Evolutionary conservation across 805 yeast species (phyloP).

Genomic region (Wickerhamiella cacticola): DNA sequence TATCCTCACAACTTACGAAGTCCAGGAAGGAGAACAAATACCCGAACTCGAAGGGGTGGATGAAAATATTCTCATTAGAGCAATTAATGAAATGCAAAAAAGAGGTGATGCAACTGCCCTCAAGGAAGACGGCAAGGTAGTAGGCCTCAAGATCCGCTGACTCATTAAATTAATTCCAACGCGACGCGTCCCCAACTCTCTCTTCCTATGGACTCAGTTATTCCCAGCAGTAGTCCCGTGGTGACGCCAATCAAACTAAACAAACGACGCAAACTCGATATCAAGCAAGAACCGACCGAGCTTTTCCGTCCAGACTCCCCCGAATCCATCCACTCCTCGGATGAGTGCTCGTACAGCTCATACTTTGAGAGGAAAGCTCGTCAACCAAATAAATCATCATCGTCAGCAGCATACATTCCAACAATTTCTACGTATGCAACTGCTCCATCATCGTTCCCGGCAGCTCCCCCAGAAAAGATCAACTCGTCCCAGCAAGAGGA

Average conservation of each 20-base stretch:
- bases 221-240: constrained; percentile 8
- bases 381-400: not conserved
- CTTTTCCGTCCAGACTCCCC: constrained; percentile 7
- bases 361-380: constrained; percentile 1
- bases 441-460: not conserved
- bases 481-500: constrained; percentile 6
- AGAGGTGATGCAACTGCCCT: constrained; percentile 63
- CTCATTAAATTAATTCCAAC: not conserved
- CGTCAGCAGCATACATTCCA: not conserved
- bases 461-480: not conserved
- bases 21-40: constrained; percentile 57
- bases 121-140: constrained; percentile 52
- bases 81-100: constrained; percentile 47
- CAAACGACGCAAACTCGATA: not conserved
- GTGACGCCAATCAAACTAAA: not conserved
- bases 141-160: constrained; percentile 52
- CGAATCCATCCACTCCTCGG: constrained; percentile 10
- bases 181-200: not conserved
- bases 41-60: constrained; percentile 58
- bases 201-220: not conserved
- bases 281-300: not conserved
- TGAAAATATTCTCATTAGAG: constrained; percentile 39
- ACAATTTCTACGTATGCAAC: not conserved
- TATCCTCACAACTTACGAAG: constrained; percentile 71
- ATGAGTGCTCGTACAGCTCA: constrained; percentile 7